phyloP scores from a whole-genome alignment of 2,329 filamentous ascomycete species.

The Diplodia mutila region DNA sequence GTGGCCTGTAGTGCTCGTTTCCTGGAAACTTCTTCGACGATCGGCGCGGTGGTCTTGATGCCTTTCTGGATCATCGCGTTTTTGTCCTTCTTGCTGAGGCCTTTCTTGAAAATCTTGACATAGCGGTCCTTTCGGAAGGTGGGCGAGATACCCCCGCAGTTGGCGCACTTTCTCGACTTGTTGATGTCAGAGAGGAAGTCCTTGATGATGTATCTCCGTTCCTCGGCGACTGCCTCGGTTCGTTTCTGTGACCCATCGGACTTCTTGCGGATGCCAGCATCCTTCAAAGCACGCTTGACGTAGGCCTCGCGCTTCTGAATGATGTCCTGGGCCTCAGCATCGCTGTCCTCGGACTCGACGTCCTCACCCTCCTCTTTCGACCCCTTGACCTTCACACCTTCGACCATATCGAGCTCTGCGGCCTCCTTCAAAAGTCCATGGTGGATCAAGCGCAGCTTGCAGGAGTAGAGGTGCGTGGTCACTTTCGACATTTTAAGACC shows the following conservation, averaged over 20 bases:
- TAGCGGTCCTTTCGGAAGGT: constrained; percentile 86
- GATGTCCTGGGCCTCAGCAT: constrained; percentile 62
- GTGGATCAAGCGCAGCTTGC: constrained; percentile 83
- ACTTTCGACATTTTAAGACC: constrained; percentile 78
- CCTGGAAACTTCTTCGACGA: constrained; percentile 44
- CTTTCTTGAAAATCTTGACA: constrained; percentile 91
- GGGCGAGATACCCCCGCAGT: constrained; percentile 73
- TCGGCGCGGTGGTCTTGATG: constrained; percentile 70
- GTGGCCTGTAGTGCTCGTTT: constrained; percentile 31
- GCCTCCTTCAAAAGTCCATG: constrained; percentile 78
- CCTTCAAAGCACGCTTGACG: constrained; percentile 72
- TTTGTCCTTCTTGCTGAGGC: constrained; percentile 73
- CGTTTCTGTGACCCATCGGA: constrained; percentile 62
- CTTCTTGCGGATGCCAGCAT: constrained; percentile 53
- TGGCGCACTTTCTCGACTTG: constrained; percentile 69
- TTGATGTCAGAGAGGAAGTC: constrained; percentile 78
- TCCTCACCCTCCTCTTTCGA: constrained; percentile 45
- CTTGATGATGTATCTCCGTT: constrained; percentile 75
- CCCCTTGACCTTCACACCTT: constrained; percentile 42
- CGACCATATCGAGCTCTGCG: constrained; percentile 53
- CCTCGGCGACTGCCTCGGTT: constrained; percentile 80
- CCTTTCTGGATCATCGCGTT: constrained; percentile 73
- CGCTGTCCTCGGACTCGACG: constrained; percentile 61
- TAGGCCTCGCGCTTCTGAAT: constrained; percentile 66
- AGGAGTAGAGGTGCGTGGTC: constrained; percentile 76